A percentile compares a stretch with the other conserved stretches of the same genome.
phyloP scores from a whole-genome alignment of 192 early-diverging fungal genomes.

The Umbelopsis vinacea region DNA sequence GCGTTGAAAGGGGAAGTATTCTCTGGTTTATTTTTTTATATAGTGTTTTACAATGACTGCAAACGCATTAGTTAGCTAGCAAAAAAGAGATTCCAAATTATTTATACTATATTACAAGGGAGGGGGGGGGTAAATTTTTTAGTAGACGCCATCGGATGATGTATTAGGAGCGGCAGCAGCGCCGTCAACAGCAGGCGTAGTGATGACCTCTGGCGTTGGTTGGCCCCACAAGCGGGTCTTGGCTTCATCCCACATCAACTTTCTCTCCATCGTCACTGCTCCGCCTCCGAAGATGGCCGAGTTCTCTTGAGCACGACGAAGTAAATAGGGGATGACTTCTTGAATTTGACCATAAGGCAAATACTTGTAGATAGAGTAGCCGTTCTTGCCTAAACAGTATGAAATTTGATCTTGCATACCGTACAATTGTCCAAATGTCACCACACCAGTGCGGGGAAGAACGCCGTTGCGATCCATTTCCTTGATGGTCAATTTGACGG shows the following conservation, averaged over 20 bases:
- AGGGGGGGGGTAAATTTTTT: neutral
- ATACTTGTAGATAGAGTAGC: constrained; percentile 89
- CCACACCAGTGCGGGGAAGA: constrained; percentile 56
- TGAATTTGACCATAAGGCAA: constrained; percentile 90
- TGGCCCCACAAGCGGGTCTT: constrained; percentile 40
- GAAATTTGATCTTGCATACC: constrained; percentile 94
- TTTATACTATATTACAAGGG: constrained; percentile 10
- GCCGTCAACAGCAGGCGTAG: neutral
- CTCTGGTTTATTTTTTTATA: neutral
- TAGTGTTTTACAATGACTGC: constrained; percentile 3
- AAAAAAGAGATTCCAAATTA: neutral
- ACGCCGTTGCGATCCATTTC: constrained; percentile 66
- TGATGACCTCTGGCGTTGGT: constrained; percentile 13
- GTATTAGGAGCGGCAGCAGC: constrained; percentile 5
- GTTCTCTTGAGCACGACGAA: constrained; percentile 96
- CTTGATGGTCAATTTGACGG: constrained; percentile 63
- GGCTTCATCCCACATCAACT: constrained; percentile 64
- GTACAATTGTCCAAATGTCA: constrained; percentile 93
- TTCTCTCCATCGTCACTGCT: constrained; percentile 56
- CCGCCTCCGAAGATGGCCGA: constrained; percentile 70
- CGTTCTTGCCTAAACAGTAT: constrained; percentile 75
- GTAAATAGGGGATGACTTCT: constrained; percentile 91
- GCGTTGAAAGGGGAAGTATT: neutral
- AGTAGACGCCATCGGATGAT: constrained; percentile 13
- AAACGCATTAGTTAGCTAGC: no score